Evolutionary conservation across 139 green algal species (phyloP).

Genomic region (Pycnococcus provasolii): DNA sequence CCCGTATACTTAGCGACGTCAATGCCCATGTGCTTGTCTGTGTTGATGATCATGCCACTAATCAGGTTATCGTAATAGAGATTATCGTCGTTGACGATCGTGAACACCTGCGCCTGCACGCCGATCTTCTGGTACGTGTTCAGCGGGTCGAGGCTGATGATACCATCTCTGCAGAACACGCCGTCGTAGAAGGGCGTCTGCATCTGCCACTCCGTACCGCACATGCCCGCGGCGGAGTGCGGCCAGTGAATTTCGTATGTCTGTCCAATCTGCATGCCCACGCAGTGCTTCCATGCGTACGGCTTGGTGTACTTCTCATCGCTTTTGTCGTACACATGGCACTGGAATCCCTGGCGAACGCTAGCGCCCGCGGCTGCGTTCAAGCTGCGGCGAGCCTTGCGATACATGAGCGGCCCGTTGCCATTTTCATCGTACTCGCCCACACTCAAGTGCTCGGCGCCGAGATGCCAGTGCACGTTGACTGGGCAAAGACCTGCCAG

Average conservation of each 20-base stretch:
- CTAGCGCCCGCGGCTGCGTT: neutral
- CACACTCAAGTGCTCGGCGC: slow-evolving; percentile 19
- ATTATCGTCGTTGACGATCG: slow-evolving; percentile 23
- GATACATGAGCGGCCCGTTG: neutral
- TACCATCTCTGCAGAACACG: slow-evolving; percentile 12
- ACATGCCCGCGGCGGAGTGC: slow-evolving; percentile 5
- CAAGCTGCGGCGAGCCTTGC: neutral
- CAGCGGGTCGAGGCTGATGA: neutral
- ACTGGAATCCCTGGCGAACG: slow-evolving; percentile 6
- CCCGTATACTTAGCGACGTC: slow-evolving; percentile 19
- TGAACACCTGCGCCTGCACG: slow-evolving; percentile 23
- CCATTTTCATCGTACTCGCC: slow-evolving; percentile 17
- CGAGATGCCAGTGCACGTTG: slow-evolving; percentile 25
- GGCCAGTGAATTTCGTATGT: slow-evolving; percentile 25
- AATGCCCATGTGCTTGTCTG: neutral
- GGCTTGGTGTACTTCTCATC: neutral
- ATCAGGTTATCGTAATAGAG: slow-evolving; percentile 26
- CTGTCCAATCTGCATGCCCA: slow-evolving; percentile 15
- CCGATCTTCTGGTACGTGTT: slow-evolving; percentile 6
- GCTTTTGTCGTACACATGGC: slow-evolving; percentile 3
- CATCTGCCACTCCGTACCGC: slow-evolving; percentile 3
- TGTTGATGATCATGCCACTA: slow-evolving; percentile 21
- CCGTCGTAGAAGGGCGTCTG: slow-evolving; percentile 20
- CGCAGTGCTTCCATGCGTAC: slow-evolving; percentile 25
- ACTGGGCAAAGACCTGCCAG: slow-evolving; percentile 10